Evolutionary conservation across 2,329 filamentous ascomycete species (phyloP).

Genomic region (Ophiostoma piceae): DNA sequence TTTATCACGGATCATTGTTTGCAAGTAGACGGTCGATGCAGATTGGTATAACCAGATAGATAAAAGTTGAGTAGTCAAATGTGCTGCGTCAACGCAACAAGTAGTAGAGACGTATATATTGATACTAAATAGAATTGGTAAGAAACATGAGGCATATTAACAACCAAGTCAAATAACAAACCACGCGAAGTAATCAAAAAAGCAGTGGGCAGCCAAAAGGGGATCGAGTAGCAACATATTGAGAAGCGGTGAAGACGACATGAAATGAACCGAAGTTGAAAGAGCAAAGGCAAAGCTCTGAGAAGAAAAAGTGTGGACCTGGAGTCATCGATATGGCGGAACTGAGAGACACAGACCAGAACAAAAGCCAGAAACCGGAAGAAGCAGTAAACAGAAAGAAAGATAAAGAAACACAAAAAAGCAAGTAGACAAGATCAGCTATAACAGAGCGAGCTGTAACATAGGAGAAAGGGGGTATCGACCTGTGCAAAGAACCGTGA

Average conservation of each 20-base stretch:
- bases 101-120: neutral
- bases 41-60: neutral
- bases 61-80: neutral
- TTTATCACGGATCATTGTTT: no score
- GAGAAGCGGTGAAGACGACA: neutral
- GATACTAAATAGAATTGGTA: neutral
- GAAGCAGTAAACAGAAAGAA: neutral
- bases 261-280: neutral
- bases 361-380: neutral
- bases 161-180: neutral
- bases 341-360: no score
- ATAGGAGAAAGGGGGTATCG: slow-evolving; percentile 11
- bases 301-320: neutral
- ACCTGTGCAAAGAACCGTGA: slow-evolving; percentile 8
- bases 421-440: neutral
- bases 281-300: neutral
- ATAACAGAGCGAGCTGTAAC: neutral
- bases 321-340: neutral
- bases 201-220: neutral
- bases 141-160: neutral
- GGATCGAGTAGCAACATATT: neutral
- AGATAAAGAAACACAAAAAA: slow-evolving; percentile 1
- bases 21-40: neutral
- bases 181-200: neutral
- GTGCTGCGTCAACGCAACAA: neutral